phyloP scores from a whole-genome alignment of 768 basidiomycete genomes.

The Paxillus involutus region DNA sequence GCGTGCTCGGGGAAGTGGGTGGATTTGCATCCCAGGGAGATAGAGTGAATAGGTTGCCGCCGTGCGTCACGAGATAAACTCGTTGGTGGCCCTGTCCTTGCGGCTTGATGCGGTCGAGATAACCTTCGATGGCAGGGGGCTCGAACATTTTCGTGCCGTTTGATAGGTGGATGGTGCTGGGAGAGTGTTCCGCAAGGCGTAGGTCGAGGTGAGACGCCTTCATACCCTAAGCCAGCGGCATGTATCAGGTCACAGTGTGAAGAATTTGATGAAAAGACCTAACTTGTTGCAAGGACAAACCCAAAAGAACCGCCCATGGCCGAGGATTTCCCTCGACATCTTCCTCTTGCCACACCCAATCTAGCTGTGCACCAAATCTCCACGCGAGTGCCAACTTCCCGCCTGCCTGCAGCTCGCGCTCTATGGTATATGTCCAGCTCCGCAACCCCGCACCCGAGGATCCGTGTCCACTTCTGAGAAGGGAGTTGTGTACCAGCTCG shows the following conservation, averaged over 20 bases:
- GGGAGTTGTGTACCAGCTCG: constrained; percentile 54
- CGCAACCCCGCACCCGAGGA: constrained; percentile 21
- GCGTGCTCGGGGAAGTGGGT: constrained; percentile 64
- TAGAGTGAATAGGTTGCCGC: constrained; percentile 70
- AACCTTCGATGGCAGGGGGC: constrained; percentile 86
- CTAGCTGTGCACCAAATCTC: constrained; percentile 69
- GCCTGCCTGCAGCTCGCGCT: constrained; percentile 52
- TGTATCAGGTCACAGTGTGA: constrained; percentile 12
- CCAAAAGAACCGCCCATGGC: constrained; percentile 74
- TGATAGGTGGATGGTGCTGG: constrained; percentile 41
- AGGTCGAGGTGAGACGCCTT: constrained; percentile 65
- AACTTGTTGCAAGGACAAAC: constrained; percentile 73
- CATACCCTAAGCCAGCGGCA: constrained; percentile 28
- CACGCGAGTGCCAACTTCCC: constrained; percentile 73
- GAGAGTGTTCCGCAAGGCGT: constrained; percentile 69
- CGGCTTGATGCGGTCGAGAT: constrained; percentile 68
- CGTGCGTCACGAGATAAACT: constrained; percentile 70
- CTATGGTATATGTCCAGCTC: constrained; percentile 64
- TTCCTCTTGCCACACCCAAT: constrained; percentile 83
- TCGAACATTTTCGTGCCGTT: constrained; percentile 55
- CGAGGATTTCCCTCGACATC: constrained; percentile 62
- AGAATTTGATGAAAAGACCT: constrained; percentile 13
- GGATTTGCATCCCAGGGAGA: constrained; percentile 54
- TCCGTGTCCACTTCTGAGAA: constrained; percentile 41
- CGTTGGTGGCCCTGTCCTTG: constrained; percentile 56